Evolutionary conservation across 2,329 filamentous ascomycete genomes (phyloP), one percentile per base, ranked within the genome.

Genomic region (Penicillium sp.): DNA sequence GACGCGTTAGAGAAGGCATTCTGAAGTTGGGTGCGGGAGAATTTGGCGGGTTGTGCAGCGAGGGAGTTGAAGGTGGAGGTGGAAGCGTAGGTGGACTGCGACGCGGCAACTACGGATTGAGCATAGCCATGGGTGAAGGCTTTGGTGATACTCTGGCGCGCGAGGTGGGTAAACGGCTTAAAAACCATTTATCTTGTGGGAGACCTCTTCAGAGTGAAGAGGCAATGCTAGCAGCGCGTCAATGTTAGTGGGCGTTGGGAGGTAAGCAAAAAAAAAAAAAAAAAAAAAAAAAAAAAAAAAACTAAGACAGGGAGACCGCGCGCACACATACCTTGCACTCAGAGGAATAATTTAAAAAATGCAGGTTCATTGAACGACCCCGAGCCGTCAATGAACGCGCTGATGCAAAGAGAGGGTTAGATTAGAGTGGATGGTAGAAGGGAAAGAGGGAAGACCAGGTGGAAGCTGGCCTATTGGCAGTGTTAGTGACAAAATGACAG

Each of bases 281-380:
- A 28, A 28, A 10, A 28, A 28, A 28, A 28, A 5, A 28, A 10
- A 5, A 28, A 28, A 5, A 28, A 28, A 10, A 28, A 28, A 10
- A 10, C 5, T 5, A 10, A 5, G 21, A 28, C 14, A 31, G 11
- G 39, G 13, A 28, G 39, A 78, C 9, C 34, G 18, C 16, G 33
- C 8, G 4, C n/a, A 18, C 9, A 26, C 84, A 78, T 83, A 91
- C 88, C 80, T 81, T 81, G 76, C 82, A 81, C 80, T 80, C 83
- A 77, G 79, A 77, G 75, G 79, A 72, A 74, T 81, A 78, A 73
- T 77, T 78, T 78, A 78, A 80, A 81, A 78, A 80, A 81, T 92
- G 91, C 92, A 97, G 91, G 91, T 94, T 96, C 92, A 96, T 96
- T 91, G 93, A 91, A 95, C 91, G 92, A 91, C 88, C 74, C 63